Conservation (phyloP, 1,139 yeast species). For the Taiozyma sp. region DNA sequence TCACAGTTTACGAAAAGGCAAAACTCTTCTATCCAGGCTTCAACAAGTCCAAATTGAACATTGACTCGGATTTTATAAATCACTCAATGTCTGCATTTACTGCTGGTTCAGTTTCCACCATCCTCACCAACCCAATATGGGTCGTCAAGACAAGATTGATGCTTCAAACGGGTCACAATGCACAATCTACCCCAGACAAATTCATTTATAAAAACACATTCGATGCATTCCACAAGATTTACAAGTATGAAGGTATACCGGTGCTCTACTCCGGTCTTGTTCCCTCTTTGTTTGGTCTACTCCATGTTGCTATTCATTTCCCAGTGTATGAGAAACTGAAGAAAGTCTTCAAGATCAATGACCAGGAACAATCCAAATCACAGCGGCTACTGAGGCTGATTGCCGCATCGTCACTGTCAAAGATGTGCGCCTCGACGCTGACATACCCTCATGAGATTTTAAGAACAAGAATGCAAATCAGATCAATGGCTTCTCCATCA, state of each 20-base stretch:
- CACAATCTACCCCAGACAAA: slow-evolving; percentile 17
- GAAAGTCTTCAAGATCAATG: slow-evolving; percentile 32
- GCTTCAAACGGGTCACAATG: slow-evolving; percentile 61
- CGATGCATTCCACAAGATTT: slow-evolving; percentile 82
- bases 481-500: slow-evolving; percentile 21
- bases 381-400: slow-evolving; percentile 45
- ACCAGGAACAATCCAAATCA: slow-evolving; percentile 21
- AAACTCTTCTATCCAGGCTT: slow-evolving; percentile 44
- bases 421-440: slow-evolving; percentile 82
- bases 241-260: slow-evolving; percentile 66
- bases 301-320: slow-evolving; percentile 95
- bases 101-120: slow-evolving; percentile 85
- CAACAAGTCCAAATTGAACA: slow-evolving; percentile 28
- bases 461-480: slow-evolving; percentile 81
- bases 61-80: slow-evolving; percentile 44
- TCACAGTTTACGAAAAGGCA: slow-evolving; percentile 80
- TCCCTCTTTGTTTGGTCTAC: slow-evolving; percentile 85
- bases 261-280: slow-evolving; percentile 91
- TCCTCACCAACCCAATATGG: slow-evolving; percentile 96
- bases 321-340: slow-evolving; percentile 91
- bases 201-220: slow-evolving; percentile 68
- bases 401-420: slow-evolving; percentile 74
- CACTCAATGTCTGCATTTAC: slow-evolving; percentile 82
- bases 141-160: slow-evolving; percentile 91
- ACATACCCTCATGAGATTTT: slow-evolving; percentile 97